Evolutionary conservation across 371 early-diverging fungal species (phyloP), one percentile per base, ranked within the genome.

Genomic region (Mortierella sp.): DNA sequence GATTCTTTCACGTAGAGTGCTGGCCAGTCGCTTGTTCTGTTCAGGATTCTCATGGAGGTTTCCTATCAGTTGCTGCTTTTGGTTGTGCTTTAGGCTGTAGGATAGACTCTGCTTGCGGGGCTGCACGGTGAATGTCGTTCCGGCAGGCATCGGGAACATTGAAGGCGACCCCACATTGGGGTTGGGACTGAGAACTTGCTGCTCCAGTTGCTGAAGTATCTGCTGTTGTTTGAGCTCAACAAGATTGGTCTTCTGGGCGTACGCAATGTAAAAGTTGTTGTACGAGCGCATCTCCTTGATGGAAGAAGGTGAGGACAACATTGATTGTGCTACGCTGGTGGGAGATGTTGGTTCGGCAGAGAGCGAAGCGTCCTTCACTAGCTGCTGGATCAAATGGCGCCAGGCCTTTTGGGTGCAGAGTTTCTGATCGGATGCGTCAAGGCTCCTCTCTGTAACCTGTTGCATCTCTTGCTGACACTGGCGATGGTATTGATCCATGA

Each of bases 401-500:
- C 76, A 76, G 7, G 65, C 69, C 28, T 52, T 57, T 22, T 60
- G 69, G 0, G 76, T 68, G 44, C 67, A 73, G 2, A 55, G 39
- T 9, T 52, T 44, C 16, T 73, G 74, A 47, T 73, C 74, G 24
- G 54, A 63, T 25, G 31, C 25, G 14, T 29, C 54, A 17, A 29
- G 16, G 12, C 41, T 21, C 19, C 47, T 52, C 2, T 63, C 71
- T 0, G 37, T 46, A 19, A 60, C 22, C 10, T 52, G 53, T 44
- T 60, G 65, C 66, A 72, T 66, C 40, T 72, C 73, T 7, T 57
- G 54, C 50, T 55, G 63, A 28, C 60, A 67, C 24, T 65, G 60
- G 12, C 69, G 64, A 28, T 76, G 69, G 27, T 64, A 64, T 24
- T 68, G 69, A 41, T 76, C 76, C 58, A 76, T 76, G 24, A 76